Percentiles rank a stretch among this genome's conserved stretches.
phyloP scores from a whole-genome alignment of 805 yeast species.

The Ogataea siamensis region DNA sequence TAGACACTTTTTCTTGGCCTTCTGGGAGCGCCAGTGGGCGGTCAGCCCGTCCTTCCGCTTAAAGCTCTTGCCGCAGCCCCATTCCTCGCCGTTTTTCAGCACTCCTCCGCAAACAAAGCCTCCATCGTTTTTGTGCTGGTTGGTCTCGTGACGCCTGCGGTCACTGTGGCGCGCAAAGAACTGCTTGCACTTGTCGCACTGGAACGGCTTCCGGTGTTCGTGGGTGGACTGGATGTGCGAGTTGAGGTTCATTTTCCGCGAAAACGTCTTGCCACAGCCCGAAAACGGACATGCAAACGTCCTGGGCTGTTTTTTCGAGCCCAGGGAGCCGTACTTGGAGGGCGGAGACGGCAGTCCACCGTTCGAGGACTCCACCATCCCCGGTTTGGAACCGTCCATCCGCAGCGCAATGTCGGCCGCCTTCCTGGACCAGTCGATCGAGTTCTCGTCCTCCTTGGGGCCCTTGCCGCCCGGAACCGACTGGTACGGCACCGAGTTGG shows the following conservation, averaged over 20 bases:
- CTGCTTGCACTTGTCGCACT: conserved; percentile 30
- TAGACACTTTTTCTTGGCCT: conserved; percentile 35
- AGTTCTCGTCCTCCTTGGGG: conserved; percentile 6
- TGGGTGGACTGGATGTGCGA: conserved; percentile 36
- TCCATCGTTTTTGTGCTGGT: conserved; percentile 29
- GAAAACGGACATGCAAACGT: conserved; percentile 28
- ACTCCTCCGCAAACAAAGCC: conserved; percentile 33
- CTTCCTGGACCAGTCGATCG: conserved; percentile 26
- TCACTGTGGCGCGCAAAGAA: conserved; percentile 36
- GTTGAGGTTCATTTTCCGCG: conserved; percentile 34
- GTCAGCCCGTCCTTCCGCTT: conserved; percentile 36
- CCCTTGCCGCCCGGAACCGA: conserved; percentile 12
- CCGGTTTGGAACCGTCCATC: conserved; percentile 9
- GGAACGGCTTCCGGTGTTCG: conserved; percentile 34
- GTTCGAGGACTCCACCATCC: conserved; percentile 2
- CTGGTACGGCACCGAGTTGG: conserved; percentile 28
- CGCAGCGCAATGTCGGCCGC: conserved; percentile 29
- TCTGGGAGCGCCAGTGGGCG: conserved; percentile 38
- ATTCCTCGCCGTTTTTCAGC: conserved; percentile 27
- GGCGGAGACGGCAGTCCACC: conserved; percentile 14
- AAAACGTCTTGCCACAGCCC: conserved; percentile 32
- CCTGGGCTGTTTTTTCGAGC: conserved; percentile 15
- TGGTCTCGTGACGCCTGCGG: conserved; percentile 35
- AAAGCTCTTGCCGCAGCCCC: conserved; percentile 38
- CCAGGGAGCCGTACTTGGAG: conserved; percentile 3